Evolutionary conservation across 176 grass and related monocot genomes (phyloP).

Genomic region (Tillandsia leiboldiana): DNA sequence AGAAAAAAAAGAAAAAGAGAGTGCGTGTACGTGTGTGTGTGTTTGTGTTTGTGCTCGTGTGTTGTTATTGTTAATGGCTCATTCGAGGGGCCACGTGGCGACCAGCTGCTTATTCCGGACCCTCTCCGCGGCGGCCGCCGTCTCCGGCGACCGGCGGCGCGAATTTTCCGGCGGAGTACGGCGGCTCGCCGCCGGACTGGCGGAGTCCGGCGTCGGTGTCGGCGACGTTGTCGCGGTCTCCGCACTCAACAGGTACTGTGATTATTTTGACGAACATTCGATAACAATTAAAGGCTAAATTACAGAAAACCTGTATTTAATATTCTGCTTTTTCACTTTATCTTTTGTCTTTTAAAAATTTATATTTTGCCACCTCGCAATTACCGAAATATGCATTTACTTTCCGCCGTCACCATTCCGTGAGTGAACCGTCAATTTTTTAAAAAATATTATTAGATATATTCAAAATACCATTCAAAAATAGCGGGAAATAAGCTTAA

Average conservation of each 20-base stretch:
- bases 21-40: neutral
- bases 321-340: too few species aligned
- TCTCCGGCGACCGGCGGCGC: slow-evolving; percentile 3
- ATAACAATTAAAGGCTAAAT: too few species aligned
- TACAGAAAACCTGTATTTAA: too few species aligned
- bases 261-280: neutral
- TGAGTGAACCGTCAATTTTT: too few species aligned
- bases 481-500: too few species aligned
- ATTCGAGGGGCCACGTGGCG: slow-evolving; percentile 37
- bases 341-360: too few species aligned
- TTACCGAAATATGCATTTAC: too few species aligned
- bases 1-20: neutral
- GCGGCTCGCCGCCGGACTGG: slow-evolving; percentile 41
- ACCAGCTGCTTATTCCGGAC: slow-evolving; percentile 39
- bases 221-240: slow-evolving; percentile 50
- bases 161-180: slow-evolving; percentile 36
- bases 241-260: slow-evolving; percentile 62
- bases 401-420: too few species aligned
- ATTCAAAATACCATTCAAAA: too few species aligned
- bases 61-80: neutral
- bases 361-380: too few species aligned
- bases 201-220: slow-evolving; percentile 18
- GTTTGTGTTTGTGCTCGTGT: too few species aligned
- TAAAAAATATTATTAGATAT: too few species aligned
- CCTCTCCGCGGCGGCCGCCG: slow-evolving; percentile 15